Evolutionary conservation across 2,329 filamentous ascomycete species (phyloP).

Genomic region (Aureobasidium mangrovei): DNA sequence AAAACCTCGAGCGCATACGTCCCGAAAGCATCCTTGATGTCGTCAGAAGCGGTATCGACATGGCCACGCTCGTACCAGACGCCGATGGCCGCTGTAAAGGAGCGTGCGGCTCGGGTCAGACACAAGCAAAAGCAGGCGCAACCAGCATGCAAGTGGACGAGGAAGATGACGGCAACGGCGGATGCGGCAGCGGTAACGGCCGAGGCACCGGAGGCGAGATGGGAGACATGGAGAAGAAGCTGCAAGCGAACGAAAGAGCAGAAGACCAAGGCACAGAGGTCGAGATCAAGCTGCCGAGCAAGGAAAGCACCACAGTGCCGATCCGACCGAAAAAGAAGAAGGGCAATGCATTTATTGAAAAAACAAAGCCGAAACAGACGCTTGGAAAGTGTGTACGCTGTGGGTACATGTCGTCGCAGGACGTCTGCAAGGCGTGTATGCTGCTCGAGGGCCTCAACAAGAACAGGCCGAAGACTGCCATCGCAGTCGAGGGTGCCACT

Average conservation of each 20-base stretch:
- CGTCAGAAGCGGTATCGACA: slow-evolving; percentile 89
- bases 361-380: slow-evolving; percentile 49
- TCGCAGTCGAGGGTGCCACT: slow-evolving; percentile 24
- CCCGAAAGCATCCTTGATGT: slow-evolving; percentile 94
- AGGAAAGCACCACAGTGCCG: slow-evolving; percentile 17
- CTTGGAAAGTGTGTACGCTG: slow-evolving; percentile 79
- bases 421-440: slow-evolving; percentile 86
- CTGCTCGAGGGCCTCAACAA: slow-evolving; percentile 88
- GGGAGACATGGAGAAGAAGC: slow-evolving; percentile 67
- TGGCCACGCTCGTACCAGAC: slow-evolving; percentile 74
- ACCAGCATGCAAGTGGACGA: slow-evolving; percentile 30
- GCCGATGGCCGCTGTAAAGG: slow-evolving; percentile 42
- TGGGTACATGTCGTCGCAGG: slow-evolving; percentile 92
- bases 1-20: slow-evolving; percentile 85
- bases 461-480: slow-evolving; percentile 38
- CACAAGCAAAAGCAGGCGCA: slow-evolving; percentile 20
- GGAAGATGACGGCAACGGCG: slow-evolving; percentile 54
- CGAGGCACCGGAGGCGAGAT: slow-evolving; percentile 65
- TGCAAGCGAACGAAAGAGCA: slow-evolving; percentile 56
- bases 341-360: slow-evolving; percentile 19
- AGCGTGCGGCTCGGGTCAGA: slow-evolving; percentile 31
- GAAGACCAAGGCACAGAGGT: slow-evolving; percentile 49
- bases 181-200: slow-evolving; percentile 66
- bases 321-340: slow-evolving; percentile 29
- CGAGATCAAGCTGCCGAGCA: slow-evolving; percentile 44